Conservation (phyloP, 2,329 filamentous ascomycete species). For the Alternaria hordeiaustralica region DNA sequence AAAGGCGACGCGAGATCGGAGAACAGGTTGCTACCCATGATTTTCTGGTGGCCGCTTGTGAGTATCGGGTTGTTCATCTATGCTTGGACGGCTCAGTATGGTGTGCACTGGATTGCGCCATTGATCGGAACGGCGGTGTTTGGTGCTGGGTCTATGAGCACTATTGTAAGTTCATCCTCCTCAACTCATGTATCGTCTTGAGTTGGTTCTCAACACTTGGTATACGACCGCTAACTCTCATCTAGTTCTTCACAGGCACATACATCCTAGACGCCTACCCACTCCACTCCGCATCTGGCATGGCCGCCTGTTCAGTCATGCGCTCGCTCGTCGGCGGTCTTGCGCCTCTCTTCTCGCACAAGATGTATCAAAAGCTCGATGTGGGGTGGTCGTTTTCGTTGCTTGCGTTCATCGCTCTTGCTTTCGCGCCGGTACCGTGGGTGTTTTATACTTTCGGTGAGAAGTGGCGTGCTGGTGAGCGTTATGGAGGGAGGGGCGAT, state of each 20-base stretch:
- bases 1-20: constrained; percentile 15
- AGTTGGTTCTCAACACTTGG: not conserved
- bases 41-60: constrained; percentile 32
- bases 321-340: constrained; percentile 61
- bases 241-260: constrained; percentile 47
- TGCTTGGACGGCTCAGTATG: constrained; percentile 34
- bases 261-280: constrained; percentile 68
- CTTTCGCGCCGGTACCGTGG: constrained; percentile 51
- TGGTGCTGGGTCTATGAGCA: not conserved
- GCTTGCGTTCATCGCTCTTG: constrained; percentile 58
- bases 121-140: constrained; percentile 27
- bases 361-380: constrained; percentile 65
- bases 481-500: not conserved
- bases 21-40: constrained; percentile 28
- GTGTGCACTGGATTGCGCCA: constrained; percentile 35
- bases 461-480: not conserved
- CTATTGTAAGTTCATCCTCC: not conserved
- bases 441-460: constrained; percentile 54
- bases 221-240: not conserved
- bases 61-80: constrained; percentile 36
- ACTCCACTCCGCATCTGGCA: constrained; percentile 51
- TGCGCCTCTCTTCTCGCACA: constrained; percentile 63
- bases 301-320: constrained; percentile 65
- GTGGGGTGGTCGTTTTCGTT: constrained; percentile 65
- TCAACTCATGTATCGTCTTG: not conserved